These are phyloP conservation scores for Chamaenerion angustifolium DNA, from an alignment of 345 rosid genomes.

Conservation along the genomic window DNA sequence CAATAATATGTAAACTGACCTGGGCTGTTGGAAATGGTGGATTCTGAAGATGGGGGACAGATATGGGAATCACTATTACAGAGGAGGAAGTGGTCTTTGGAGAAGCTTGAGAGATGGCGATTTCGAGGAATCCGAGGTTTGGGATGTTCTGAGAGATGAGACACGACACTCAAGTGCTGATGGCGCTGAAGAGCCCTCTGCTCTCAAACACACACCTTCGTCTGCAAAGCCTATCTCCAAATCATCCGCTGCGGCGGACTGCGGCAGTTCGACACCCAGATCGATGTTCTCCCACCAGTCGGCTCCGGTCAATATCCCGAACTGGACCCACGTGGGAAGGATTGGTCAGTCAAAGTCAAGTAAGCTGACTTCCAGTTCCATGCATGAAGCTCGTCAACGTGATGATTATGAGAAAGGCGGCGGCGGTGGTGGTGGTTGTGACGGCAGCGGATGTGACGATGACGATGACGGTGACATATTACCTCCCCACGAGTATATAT, in stretches of 20 bases:
- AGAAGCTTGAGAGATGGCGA: constrained; percentile 26
- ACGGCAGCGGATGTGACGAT: not conserved
- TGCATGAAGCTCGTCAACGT: not conserved
- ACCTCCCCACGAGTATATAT: constrained; percentile 68
- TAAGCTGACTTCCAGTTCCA: constrained; percentile 9
- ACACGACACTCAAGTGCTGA: constrained; percentile 9
- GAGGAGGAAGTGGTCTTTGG: constrained; percentile 15
- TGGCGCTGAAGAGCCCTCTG: constrained; percentile 6
- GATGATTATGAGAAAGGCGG: constrained; percentile 2
- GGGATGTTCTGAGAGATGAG: constrained; percentile 16
- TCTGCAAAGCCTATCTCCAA: constrained; percentile 46
- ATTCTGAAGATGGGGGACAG: constrained; percentile 11
- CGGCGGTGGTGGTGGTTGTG: constrained; percentile 3
- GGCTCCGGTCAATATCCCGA: constrained; percentile 60
- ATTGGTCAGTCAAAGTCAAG: constrained; percentile 15
- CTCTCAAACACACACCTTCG: constrained; percentile 20
- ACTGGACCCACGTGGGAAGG: constrained; percentile 40
- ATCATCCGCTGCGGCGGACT: constrained; percentile 8
- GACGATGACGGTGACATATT: constrained; percentile 14
- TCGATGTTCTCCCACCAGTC: constrained; percentile 30
- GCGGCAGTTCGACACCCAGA: constrained; percentile 11
- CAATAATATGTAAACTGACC: too few relatives aligned
- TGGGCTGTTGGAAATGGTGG: not conserved
- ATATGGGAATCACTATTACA: constrained; percentile 11
- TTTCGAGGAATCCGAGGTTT: constrained; percentile 27